Evolutionary conservation across 805 yeast genomes (phyloP).

Genomic region (Myxozyma neotropica): DNA sequence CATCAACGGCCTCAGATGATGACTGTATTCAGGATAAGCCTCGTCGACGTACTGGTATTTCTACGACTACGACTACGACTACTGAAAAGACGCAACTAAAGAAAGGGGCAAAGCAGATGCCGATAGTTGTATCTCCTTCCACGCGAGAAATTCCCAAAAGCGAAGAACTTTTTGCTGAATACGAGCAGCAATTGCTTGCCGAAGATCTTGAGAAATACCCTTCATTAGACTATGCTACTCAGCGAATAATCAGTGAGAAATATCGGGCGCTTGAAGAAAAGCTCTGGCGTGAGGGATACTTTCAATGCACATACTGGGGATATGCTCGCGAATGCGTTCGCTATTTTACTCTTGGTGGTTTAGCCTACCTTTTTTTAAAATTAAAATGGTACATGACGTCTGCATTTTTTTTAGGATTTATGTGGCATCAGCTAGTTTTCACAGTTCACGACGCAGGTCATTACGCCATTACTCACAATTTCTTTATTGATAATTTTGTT

Average conservation of each 20-base stretch:
- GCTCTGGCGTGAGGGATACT: conserved; percentile 60
- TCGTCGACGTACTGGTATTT: too few relatives aligned
- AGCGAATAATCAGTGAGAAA: conserved; percentile 54
- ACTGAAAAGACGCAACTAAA: background rate
- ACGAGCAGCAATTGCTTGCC: conserved; percentile 58
- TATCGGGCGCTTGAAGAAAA: conserved; percentile 63
- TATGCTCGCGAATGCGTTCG: conserved; percentile 71
- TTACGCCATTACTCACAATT: conserved; percentile 77
- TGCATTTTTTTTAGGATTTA: conserved; percentile 68
- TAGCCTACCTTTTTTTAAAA: conserved; percentile 54
- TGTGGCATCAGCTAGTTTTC: conserved; percentile 89
- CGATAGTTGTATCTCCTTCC: conserved; percentile 3
- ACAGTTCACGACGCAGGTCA: conserved; percentile 93
- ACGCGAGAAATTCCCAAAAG: conserved; percentile 6
- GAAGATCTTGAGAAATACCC: conserved; percentile 64
- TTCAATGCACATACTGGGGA: conserved; percentile 71
- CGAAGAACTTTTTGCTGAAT: conserved; percentile 53
- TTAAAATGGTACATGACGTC: conserved; percentile 52
- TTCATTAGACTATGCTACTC: conserved; percentile 67
- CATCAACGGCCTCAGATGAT: conserved; percentile 3
- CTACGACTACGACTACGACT: background rate
- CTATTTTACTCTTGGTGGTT: conserved; percentile 55
- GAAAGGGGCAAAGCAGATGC: background rate
- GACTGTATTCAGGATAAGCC: too few relatives aligned
- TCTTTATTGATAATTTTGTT: conserved; percentile 70